Evolutionary conservation across 257 asterid genomes (phyloP).

Genomic region (Solanum raphanifolium): DNA sequence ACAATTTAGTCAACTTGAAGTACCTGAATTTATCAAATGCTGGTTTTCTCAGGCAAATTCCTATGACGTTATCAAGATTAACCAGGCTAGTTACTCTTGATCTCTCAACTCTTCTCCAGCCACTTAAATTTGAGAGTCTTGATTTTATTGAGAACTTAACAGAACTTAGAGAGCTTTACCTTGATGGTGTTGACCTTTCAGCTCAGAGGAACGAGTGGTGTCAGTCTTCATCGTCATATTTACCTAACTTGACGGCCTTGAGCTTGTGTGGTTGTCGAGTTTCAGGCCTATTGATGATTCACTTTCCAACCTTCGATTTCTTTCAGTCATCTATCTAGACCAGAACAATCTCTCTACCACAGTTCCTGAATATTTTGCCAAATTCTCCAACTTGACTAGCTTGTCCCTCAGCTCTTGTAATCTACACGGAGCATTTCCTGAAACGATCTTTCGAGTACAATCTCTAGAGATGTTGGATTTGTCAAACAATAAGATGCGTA

Average conservation of each 20-base stretch:
- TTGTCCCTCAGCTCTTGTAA: constrained; percentile 3
- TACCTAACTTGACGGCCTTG: constrained; percentile 19
- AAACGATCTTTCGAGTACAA: background rate
- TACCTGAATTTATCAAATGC: too few species aligned
- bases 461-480: background rate
- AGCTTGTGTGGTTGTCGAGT: constrained; percentile 19
- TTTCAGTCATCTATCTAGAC: background rate
- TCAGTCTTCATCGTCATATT: constrained; percentile 20
- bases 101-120: too few species aligned
- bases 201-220: constrained; percentile 15
- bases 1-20: too few species aligned
- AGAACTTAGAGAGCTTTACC: background rate
- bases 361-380: background rate
- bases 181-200: constrained; percentile 28
- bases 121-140: too few species aligned
- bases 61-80: too few species aligned
- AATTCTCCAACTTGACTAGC: constrained; percentile 1
- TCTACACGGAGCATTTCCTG: background rate
- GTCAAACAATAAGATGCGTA: background rate
- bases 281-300: constrained; percentile 10
- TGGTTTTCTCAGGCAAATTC: too few species aligned
- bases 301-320: background rate
- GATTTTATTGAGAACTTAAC: background rate
- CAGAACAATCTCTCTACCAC: background rate
- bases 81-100: too few species aligned